Conservation (phyloP, 768 basidiomycete genomes). For the Amanita pseudoporphyria region DNA sequence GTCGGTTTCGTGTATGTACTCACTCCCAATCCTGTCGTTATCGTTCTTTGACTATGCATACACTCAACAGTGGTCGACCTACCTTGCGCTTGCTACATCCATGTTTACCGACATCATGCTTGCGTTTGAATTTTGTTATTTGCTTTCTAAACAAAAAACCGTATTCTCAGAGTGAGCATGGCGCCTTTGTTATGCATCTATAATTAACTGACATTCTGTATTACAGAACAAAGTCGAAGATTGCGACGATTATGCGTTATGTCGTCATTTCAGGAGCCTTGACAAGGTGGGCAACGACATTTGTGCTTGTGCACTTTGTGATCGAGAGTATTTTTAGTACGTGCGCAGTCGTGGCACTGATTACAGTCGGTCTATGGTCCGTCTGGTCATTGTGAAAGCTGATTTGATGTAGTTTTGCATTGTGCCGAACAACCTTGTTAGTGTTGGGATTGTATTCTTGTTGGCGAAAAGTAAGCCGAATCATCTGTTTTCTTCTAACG, state of each 20-base stretch:
- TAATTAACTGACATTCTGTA: background rate
- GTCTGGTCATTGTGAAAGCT: background rate
- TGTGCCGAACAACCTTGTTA: conserved; percentile 14
- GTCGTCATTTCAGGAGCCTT: conserved; percentile 14
- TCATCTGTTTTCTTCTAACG: background rate
- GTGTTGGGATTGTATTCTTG: conserved; percentile 13
- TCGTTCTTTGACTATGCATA: background rate
- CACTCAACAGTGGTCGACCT: background rate
- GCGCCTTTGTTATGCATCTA: background rate
- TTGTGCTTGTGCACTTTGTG: background rate
- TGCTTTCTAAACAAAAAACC: background rate
- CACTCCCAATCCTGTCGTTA: background rate
- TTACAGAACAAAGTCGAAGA: conserved; percentile 13
- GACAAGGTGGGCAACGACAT: conserved; percentile 9
- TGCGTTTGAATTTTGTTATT: background rate
- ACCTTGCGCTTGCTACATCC: background rate
- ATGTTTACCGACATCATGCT: background rate
- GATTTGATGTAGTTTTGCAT: conserved; percentile 6
- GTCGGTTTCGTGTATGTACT: background rate
- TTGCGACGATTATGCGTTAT: conserved; percentile 14
- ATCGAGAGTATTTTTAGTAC: background rate
- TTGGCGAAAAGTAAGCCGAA: conserved; percentile 13
- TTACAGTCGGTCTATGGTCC: background rate
- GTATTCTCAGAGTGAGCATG: background rate
- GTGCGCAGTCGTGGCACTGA: background rate